Percentiles rank a stretch among this genome's conserved stretches.
phyloP scores from a whole-genome alignment of 1,284 basidiomycete genomes.

The Apiotrichum sp. region DNA sequence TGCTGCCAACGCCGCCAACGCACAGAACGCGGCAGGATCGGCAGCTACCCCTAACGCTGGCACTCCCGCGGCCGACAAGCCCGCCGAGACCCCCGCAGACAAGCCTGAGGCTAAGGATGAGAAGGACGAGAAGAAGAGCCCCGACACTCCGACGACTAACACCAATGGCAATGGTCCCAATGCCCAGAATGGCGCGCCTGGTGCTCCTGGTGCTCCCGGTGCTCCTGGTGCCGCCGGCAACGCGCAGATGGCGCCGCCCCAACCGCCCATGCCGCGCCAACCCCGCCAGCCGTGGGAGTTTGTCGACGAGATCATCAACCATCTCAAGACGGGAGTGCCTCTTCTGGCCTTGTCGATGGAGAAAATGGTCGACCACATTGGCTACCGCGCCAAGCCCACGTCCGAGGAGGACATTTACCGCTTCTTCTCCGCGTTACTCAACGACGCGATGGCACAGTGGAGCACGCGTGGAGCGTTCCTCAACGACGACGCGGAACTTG shows the following conservation, averaged over 20 bases:
- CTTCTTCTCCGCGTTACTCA: conserved; percentile 72
- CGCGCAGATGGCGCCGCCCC: conserved; percentile 18
- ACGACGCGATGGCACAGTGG: conserved; percentile 63
- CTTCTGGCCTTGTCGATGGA: conserved; percentile 92
- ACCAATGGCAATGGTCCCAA: no score
- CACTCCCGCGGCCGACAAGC: not conserved
- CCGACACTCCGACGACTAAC: conserved; percentile 9
- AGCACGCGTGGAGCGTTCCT: conserved; percentile 59
- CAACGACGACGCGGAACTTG: conserved; percentile 73
- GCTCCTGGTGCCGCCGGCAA: conserved; percentile 19
- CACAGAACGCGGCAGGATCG: conserved; percentile 43
- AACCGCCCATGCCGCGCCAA: conserved; percentile 50
- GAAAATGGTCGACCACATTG: conserved; percentile 94
- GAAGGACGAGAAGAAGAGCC: conserved; percentile 23
- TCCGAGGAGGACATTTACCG: conserved; percentile 95
- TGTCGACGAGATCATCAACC: conserved; percentile 89
- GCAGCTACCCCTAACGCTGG: conserved; percentile 45
- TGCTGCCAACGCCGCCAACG: conserved; percentile 40
- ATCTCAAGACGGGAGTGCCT: conserved; percentile 94
- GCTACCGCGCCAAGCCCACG: conserved; percentile 81
- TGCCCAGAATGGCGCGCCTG: not conserved
- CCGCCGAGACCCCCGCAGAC: not conserved
- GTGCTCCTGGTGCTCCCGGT: conserved; percentile 3
- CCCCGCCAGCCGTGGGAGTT: conserved; percentile 77
- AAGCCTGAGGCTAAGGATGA: conserved; percentile 20